Percentiles rank a stretch among this genome's conserved stretches.
Evolutionary conservation across 768 basidiomycete genomes (phyloP).

Genomic region (Suillus brevipes): DNA sequence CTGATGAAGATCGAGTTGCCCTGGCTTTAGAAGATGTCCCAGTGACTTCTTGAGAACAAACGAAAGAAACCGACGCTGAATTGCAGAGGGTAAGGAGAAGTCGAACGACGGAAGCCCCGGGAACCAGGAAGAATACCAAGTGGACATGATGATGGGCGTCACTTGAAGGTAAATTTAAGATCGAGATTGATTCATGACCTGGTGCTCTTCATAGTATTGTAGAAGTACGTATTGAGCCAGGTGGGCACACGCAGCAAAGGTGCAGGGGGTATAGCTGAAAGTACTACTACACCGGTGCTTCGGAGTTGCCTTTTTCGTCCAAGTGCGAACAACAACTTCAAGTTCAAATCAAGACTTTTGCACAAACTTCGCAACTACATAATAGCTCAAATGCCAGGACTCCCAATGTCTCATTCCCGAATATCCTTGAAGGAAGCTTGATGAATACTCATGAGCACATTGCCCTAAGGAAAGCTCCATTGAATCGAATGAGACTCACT

Average conservation of each 20-base stretch:
- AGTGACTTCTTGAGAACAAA: constrained; percentile 82
- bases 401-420: neutral
- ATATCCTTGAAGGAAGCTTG: neutral
- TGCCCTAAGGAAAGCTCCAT: neutral
- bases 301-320: constrained; percentile 6
- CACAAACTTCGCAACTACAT: neutral
- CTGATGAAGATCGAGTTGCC: constrained; percentile 82
- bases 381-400: neutral
- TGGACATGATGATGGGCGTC: constrained; percentile 36
- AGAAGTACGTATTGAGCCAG: constrained; percentile 6
- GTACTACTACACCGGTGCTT: neutral
- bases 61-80: constrained; percentile 88
- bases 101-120: constrained; percentile 61
- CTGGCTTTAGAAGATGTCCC: constrained; percentile 85
- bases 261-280: neutral
- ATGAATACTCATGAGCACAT: neutral
- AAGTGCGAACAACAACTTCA: neutral
- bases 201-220: constrained; percentile 1
- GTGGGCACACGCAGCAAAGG: neutral
- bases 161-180: constrained; percentile 3
- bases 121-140: constrained; percentile 61
- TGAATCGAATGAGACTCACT: neutral
- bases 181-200: neutral
- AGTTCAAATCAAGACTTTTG: neutral
- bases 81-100: constrained; percentile 63